Evolutionary conservation across 1,139 yeast species (phyloP).

Genomic region (Taphrina sp.): DNA sequence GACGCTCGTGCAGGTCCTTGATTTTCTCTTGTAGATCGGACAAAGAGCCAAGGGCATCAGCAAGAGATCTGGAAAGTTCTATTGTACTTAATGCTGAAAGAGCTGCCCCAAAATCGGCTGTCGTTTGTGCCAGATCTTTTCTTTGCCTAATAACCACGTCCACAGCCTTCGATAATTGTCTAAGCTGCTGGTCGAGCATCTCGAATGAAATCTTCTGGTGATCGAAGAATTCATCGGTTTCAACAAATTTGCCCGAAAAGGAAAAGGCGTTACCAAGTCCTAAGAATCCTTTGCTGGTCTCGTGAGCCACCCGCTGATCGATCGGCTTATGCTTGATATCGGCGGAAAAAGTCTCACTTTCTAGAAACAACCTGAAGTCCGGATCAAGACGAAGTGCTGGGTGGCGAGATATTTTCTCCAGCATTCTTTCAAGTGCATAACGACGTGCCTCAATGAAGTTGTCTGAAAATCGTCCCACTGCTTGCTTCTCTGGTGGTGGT

Average conservation of each 20-base stretch:
- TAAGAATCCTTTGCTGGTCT: conserved; percentile 53
- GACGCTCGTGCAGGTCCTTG: conserved; percentile 72
- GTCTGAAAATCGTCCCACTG: conserved; percentile 66
- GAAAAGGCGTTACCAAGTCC: conserved; percentile 39
- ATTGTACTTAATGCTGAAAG: conserved; percentile 62
- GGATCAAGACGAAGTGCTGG: conserved; percentile 62
- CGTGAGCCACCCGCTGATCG: conserved; percentile 25
- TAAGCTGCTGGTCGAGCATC: conserved; percentile 68
- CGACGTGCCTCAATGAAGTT: conserved; percentile 85
- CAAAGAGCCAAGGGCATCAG: conserved; percentile 62
- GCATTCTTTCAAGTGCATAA: conserved; percentile 83
- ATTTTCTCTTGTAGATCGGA: conserved; percentile 70
- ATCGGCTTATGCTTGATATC: conserved; percentile 46
- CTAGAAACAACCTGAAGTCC: conserved; percentile 75
- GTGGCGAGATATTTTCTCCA: conserved; percentile 61
- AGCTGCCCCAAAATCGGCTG: conserved; percentile 61
- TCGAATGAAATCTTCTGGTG: conserved; percentile 70
- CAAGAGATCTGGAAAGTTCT: conserved; percentile 69
- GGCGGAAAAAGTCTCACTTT: conserved; percentile 64
- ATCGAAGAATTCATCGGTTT: conserved; percentile 71
- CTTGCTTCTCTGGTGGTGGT: conserved; percentile 96
- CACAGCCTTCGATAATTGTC: conserved; percentile 65
- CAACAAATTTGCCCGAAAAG: conserved; percentile 52
- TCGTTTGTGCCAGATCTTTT: conserved; percentile 56
- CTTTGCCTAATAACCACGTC: conserved; percentile 76